Evolutionary conservation across 257 asterid species (phyloP).

Genomic region (Penstemon newberryi): DNA sequence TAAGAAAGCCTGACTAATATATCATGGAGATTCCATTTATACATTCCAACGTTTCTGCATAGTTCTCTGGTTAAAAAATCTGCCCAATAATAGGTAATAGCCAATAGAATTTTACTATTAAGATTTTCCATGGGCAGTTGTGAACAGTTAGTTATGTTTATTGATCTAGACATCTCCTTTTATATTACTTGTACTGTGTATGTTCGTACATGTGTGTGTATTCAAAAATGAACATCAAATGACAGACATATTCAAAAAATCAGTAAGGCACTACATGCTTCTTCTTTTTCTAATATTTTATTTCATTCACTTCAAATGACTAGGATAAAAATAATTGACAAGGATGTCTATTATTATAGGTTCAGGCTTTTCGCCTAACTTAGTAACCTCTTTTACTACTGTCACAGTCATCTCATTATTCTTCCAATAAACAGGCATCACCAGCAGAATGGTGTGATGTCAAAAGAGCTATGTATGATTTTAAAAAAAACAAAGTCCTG

Average conservation of each 20-base stretch:
- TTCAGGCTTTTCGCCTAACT: too few species aligned
- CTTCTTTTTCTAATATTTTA: too few species aligned
- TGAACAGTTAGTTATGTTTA: conserved; percentile 8
- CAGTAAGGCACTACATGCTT: too few species aligned
- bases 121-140: background rate
- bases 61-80: background rate
- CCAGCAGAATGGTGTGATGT: background rate
- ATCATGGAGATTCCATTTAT: background rate
- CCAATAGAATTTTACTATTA: too few species aligned
- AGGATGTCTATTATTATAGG: too few species aligned
- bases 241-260: too few species aligned
- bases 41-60: background rate
- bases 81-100: too few species aligned
- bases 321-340: too few species aligned
- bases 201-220: background rate
- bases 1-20: too few species aligned
- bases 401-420: background rate
- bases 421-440: background rate
- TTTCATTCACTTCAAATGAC: too few species aligned
- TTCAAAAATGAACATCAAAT: background rate
- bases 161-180: background rate
- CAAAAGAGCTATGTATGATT: too few species aligned
- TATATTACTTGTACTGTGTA: background rate
- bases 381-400: too few species aligned
- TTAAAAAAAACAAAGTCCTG: background rate